Conservation (phyloP, 805 yeast species). For the Yamadazyma ubonensis region DNA sequence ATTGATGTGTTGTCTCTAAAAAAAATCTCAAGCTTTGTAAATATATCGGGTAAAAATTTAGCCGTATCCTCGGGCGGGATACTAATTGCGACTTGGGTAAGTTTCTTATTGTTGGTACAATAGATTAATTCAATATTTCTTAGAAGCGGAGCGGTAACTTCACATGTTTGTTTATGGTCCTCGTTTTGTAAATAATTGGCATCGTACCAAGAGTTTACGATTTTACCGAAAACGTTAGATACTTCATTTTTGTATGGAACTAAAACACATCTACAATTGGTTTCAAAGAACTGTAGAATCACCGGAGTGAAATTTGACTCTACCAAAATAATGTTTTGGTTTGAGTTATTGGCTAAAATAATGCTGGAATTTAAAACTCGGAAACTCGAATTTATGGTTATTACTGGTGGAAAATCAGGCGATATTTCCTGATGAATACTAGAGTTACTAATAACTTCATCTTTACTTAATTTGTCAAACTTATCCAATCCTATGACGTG, state of each 20-base stretch:
- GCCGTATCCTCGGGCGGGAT: conserved; percentile 22
- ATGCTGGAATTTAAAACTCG: not conserved
- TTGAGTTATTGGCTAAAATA: not conserved
- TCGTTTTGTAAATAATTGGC: not conserved
- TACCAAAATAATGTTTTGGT: not conserved
- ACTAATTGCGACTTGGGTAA: conserved; percentile 23
- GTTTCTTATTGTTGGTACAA: conserved; percentile 11
- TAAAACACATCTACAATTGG: conserved; percentile 2
- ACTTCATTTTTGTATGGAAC: conserved; percentile 2
- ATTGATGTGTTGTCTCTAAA: conserved; percentile 21
- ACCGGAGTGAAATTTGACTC: conserved; percentile 1
- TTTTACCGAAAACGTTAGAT: not conserved
- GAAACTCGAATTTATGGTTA: not conserved
- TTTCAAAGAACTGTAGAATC: conserved; percentile 3
- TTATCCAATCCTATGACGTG: too few species aligned
- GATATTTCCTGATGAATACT: too few species aligned
- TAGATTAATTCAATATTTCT: conserved; percentile 15
- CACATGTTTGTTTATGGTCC: not conserved
- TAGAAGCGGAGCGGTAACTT: not conserved
- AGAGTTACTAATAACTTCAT: too few species aligned
- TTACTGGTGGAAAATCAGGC: not conserved
- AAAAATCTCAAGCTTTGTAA: conserved; percentile 20
- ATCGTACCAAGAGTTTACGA: conserved; percentile 1
- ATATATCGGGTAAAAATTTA: conserved; percentile 12
- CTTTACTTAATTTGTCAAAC: too few species aligned